Evolutionary conservation across 2,329 filamentous ascomycete genomes (phyloP).

Genomic region (Thielaviopsis ethacetica): DNA sequence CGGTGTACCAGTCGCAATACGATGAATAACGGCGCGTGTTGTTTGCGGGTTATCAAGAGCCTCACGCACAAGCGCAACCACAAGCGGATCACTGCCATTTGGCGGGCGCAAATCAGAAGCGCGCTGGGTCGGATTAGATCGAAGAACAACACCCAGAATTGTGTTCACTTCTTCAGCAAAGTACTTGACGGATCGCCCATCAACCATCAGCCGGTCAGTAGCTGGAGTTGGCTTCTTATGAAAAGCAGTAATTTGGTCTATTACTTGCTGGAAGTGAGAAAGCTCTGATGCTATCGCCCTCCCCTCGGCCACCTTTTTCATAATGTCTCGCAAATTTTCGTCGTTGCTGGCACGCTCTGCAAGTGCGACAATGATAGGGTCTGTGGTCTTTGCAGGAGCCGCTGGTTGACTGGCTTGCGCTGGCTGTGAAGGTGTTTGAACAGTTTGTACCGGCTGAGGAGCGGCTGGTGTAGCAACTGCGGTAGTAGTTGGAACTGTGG

Average conservation of each 20-base stretch:
- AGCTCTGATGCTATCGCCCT: conserved; percentile 56
- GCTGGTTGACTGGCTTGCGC: conserved; percentile 13
- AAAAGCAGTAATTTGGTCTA: conserved; percentile 56
- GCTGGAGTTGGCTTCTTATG: conserved; percentile 38
- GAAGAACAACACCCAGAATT: conserved; percentile 42
- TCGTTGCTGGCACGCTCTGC: conserved; percentile 62
- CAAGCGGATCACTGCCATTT: conserved; percentile 35
- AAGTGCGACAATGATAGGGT: conserved; percentile 67
- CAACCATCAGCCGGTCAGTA: conserved; percentile 37
- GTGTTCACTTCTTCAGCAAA: conserved; percentile 41
- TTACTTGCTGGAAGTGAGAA: conserved; percentile 62
- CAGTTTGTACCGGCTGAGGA: conserved; percentile 3
- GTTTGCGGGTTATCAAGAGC: conserved; percentile 35
- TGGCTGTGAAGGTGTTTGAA: conserved; percentile 13
- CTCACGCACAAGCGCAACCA: conserved; percentile 40
- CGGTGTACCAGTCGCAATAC: conserved; percentile 35
- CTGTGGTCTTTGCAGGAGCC: conserved; percentile 25
- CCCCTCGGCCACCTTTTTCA: conserved; percentile 69
- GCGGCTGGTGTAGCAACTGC: conserved; percentile 10
- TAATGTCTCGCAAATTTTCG: conserved; percentile 55
- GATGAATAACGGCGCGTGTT: conserved; percentile 32
- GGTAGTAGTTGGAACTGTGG: conserved; percentile 11
- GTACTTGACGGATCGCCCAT: conserved; percentile 39
- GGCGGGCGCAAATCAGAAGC: conserved; percentile 36
- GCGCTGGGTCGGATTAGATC: conserved; percentile 40